Percentiles rank a stretch among this genome's conserved stretches.
Conservation (phyloP, 345 rosid species). For the Punica granatum region DNA sequence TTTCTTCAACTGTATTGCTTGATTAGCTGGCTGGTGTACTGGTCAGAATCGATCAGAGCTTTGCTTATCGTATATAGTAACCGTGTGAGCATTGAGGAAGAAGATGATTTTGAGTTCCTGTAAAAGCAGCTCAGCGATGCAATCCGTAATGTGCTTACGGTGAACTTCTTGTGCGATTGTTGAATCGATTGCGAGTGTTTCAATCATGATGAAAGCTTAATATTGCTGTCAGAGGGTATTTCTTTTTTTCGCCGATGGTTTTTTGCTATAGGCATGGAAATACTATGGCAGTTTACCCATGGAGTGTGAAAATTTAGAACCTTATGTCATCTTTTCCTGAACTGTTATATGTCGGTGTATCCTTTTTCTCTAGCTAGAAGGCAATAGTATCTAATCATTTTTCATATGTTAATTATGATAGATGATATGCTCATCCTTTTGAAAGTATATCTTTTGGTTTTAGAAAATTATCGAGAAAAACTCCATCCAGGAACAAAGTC, state of each 20-base stretch:
- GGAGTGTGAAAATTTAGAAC: neutral
- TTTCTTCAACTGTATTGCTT: neutral
- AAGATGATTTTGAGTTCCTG: neutral
- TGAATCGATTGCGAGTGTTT: neutral
- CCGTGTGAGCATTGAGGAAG: neutral
- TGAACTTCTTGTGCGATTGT: neutral
- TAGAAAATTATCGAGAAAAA: neutral
- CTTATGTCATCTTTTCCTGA: neutral
- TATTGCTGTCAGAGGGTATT: neutral
- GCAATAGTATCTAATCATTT: neutral
- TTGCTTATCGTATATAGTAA: neutral
- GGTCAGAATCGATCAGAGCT: neutral
- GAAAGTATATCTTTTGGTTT: neutral
- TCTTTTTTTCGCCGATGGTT: neutral
- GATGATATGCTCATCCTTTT: no score
- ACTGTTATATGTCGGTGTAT: neutral
- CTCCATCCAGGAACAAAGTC: neutral
- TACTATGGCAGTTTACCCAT: neutral
- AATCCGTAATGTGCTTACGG: neutral
- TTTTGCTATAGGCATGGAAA: neutral
- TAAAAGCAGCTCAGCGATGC: neutral
- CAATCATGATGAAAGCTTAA: neutral
- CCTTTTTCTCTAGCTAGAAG: neutral
- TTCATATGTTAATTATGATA: neutral
- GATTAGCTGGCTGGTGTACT: neutral